Percentiles rank a stretch among this genome's conserved stretches.
These are phyloP conservation scores for Aegilops speltoides DNA, from an alignment of 176 grass and related monocot species.

Conservation along the genomic window DNA sequence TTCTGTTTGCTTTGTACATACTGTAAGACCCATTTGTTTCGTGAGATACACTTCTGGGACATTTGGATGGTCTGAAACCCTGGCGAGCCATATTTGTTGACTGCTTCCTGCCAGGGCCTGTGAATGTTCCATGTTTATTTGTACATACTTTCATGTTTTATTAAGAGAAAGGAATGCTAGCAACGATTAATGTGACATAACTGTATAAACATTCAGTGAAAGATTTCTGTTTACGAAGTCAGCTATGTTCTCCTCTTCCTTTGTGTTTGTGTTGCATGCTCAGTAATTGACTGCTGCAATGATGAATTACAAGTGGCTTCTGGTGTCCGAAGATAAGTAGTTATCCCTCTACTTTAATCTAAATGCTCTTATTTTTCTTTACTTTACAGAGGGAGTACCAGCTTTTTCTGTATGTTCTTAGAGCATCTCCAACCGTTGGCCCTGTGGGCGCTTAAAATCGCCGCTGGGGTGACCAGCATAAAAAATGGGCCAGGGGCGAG, in stretches of 20 bases:
- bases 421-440: too few relatives aligned
- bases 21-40: constrained; percentile 81
- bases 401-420: too few relatives aligned
- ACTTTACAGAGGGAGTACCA: too few relatives aligned
- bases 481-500: too few relatives aligned
- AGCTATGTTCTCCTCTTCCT: background rate
- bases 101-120: constrained; percentile 51
- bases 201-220: constrained; percentile 65
- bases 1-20: constrained; percentile 71
- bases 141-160: constrained; percentile 74
- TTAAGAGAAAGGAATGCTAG: constrained; percentile 50
- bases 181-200: constrained; percentile 47
- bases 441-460: too few relatives aligned
- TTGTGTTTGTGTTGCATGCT: background rate
- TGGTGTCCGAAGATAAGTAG: background rate
- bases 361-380: too few relatives aligned
- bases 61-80: constrained; percentile 57
- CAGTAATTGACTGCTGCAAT: background rate
- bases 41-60: constrained; percentile 53
- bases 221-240: constrained; percentile 30
- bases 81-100: constrained; percentile 81
- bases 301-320: background rate
- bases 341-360: too few relatives aligned
- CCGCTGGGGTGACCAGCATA: too few relatives aligned
- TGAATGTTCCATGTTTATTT: constrained; percentile 81